A percentile compares a stretch with the other conserved stretches of the same genome.
phyloP scores from a whole-genome alignment of 1,284 basidiomycete genomes.

The Trametes versicolor region DNA sequence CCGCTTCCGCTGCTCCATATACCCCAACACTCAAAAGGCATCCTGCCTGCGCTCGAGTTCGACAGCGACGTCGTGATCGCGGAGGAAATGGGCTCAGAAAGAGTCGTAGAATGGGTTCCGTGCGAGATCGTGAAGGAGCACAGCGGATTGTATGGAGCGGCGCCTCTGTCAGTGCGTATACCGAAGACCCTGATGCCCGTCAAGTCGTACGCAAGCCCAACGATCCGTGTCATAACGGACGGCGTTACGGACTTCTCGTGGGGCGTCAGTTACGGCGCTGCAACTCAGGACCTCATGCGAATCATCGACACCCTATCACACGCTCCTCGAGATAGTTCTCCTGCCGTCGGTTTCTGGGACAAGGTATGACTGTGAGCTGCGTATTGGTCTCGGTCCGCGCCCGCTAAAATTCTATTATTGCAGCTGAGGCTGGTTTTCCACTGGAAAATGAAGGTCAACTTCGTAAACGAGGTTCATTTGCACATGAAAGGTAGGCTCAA shows the following conservation, averaged over 20 bases:
- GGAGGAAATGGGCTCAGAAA: conserved; percentile 84
- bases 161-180: conserved; percentile 71
- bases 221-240: conserved; percentile 72
- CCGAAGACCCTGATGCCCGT: conserved; percentile 97
- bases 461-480: conserved; percentile 80
- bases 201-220: conserved; percentile 89
- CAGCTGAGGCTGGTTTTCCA: conserved; percentile 88
- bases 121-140: conserved; percentile 69
- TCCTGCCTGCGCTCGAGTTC: conserved; percentile 66
- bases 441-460: conserved; percentile 81
- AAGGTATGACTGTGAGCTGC: conserved; percentile 56
- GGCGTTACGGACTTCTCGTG: conserved; percentile 85
- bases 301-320: conserved; percentile 87
- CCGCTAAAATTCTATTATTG: not conserved
- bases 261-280: conserved; percentile 91
- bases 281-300: conserved; percentile 88
- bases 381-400: too few relatives aligned
- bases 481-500: conserved; percentile 81
- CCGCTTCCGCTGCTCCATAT: conserved; percentile 76
- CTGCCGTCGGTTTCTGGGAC: conserved; percentile 95
- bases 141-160: conserved; percentile 61
- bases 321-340: conserved; percentile 88
- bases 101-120: conserved; percentile 79
- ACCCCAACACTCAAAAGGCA: conserved; percentile 53
- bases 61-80: conserved; percentile 88